phyloP scores from a whole-genome alignment of 495 filamentous ascomycete genomes.

The Aspergillus panamensis region DNA sequence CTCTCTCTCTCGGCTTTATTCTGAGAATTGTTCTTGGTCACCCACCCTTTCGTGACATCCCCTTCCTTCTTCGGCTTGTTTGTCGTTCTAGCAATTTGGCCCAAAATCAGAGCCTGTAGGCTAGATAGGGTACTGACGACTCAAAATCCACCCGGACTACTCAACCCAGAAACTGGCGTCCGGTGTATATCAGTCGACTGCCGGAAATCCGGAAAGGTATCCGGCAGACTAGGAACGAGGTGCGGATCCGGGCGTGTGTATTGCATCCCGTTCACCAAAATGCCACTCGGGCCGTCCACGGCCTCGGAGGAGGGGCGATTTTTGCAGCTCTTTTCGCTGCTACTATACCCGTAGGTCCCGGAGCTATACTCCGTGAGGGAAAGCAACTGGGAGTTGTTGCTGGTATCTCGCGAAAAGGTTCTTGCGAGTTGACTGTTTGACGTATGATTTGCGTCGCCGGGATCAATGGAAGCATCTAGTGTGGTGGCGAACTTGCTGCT shows the following conservation, averaged over 20 bases:
- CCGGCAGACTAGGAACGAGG: conserved; percentile 16
- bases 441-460: conserved; percentile 17
- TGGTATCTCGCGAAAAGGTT: conserved; percentile 21
- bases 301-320: conserved; percentile 17
- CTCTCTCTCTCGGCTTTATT: no score
- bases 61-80: not conserved
- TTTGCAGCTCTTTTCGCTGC: conserved; percentile 26
- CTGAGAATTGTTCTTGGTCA: no score
- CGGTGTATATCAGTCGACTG: conserved; percentile 23
- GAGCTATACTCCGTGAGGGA: conserved; percentile 25
- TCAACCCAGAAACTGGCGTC: conserved; percentile 27
- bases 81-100: not conserved
- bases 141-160: conserved; percentile 26
- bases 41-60: not conserved
- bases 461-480: conserved; percentile 20
- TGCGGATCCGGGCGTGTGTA: conserved; percentile 35
- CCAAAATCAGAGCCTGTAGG: no score
- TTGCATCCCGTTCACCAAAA: conserved; percentile 37
- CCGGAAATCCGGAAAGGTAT: conserved; percentile 23
- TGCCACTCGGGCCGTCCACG: conserved; percentile 20
- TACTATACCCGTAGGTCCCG: conserved; percentile 38
- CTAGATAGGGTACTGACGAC: not conserved
- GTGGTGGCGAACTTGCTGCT: conserved; percentile 19
- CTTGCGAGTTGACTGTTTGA: conserved; percentile 17
- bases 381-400: conserved; percentile 22